Percentiles rank a stretch among this genome's conserved stretches.
Evolutionary conservation across 2,329 filamentous ascomycete species (phyloP).

Genomic region (Helicocarpus griseus): DNA sequence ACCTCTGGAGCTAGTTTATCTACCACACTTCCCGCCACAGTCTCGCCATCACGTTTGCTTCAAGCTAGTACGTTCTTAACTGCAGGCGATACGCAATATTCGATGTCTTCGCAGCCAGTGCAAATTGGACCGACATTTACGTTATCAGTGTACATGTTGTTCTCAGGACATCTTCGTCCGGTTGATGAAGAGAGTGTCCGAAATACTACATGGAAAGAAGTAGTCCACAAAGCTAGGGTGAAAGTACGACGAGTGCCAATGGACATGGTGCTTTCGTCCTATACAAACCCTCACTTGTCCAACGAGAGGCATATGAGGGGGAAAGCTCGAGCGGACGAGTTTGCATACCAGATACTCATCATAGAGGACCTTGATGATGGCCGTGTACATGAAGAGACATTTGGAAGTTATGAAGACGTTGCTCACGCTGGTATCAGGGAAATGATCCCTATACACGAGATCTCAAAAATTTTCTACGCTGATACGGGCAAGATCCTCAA

Average conservation of each 20-base stretch:
- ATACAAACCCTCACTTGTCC: conserved; percentile 13
- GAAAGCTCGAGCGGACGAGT: conserved; percentile 49
- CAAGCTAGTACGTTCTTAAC: conserved; percentile 90
- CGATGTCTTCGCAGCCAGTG: conserved; percentile 51
- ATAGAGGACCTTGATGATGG: conserved; percentile 73
- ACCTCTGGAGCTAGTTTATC: conserved; percentile 84
- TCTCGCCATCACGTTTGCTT: conserved; percentile 81
- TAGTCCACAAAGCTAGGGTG: conserved; percentile 83
- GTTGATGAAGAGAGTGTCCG: conserved; percentile 49
- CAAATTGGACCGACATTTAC: conserved; percentile 84
- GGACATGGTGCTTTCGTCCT: conserved; percentile 40
- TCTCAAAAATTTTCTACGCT: conserved; percentile 89
- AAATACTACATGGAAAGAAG: conserved; percentile 84
- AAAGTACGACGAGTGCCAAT: conserved; percentile 65
- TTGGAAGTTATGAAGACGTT: conserved; percentile 52
- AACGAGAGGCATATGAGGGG: conserved; percentile 22
- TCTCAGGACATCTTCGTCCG: conserved; percentile 61
- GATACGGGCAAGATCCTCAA: conserved; percentile 85
- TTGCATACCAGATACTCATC: conserved; percentile 70
- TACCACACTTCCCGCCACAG: conserved; percentile 65
- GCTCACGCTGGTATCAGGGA: conserved; percentile 55
- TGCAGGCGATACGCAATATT: conserved; percentile 75
- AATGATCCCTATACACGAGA: conserved; percentile 58
- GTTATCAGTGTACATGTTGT: conserved; percentile 90
- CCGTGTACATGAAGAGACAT: conserved; percentile 52